Base-by-base conservation (phyloP, 192 early-diverging fungal species). In the Gaertneriomyces semiglobifer region DNA sequence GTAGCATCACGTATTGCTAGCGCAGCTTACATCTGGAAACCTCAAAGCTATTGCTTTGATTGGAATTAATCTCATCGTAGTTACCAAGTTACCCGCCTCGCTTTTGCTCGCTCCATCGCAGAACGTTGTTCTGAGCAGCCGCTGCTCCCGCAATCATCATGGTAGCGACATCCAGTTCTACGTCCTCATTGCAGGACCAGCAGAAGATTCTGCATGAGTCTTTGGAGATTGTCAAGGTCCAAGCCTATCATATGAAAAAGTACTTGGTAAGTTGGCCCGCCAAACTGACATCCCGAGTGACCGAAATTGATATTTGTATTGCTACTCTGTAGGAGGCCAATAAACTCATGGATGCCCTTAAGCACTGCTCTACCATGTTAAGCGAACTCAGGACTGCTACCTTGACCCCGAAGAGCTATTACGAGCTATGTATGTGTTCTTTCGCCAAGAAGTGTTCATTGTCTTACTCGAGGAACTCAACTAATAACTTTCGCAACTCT, bases 321-420 rank as follows among this genome's bases (percentile, higher is more conserved):
- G 10, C 4, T 41, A 2, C 40, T 14, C 11, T 7, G 3, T 69
- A 92, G 88, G 91, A 92, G 69, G 88, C 88, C 73, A 85, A 89
- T 81, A 89, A 93, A 64, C 81, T 97, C 41, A 92, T 95, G 88
- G 98, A 99, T 72, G 94, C 93, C 3, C 79, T 99, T n/a, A 98
- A 97, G 74, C 92, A 98, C 78, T 92, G 92, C 74, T 98, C 96
- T 4, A 93, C 94, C 10, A 96, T 99, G 94, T 86, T 98, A 9
- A 86, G 89, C 18, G 98, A 99, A 78, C 88, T 99, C 54, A 86
- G 94, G 69, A 97, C 96, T 4, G 93, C 94, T 40, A 84, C 91
- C 5, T 80, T 99, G 60, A 93, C 93, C 4, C 98, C 96, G 45
- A 98, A 97, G 77, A 92, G 90, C 73, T 99, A 99, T 81, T 99